Evolutionary conservation across 148 eudicot species (phyloP), one percentile per base, ranked within the genome.

Genomic region (Limonium bicolor): DNA sequence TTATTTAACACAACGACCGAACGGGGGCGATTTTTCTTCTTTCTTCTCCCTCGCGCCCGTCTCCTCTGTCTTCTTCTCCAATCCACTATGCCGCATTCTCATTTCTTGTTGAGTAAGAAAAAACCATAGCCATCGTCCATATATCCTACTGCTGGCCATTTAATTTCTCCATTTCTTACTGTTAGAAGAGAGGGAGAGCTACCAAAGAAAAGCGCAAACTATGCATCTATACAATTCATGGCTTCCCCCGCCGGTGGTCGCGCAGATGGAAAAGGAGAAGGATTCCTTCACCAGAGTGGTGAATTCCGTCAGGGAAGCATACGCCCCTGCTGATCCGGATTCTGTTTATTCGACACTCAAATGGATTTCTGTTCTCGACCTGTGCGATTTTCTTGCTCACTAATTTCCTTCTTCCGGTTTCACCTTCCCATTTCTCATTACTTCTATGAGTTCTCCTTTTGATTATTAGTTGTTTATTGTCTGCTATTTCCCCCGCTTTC

Each of bases 151-250:
- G n/a, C n/a, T n/a, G n/a, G n/a, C n/a, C n/a, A n/a, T n/a, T n/a
- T n/a, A n/a, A n/a, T n/a, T n/a, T n/a, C n/a, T n/a, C n/a, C n/a
- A n/a, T n/a, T n/a, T n/a, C n/a, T n/a, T n/a, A n/a, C n/a, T n/a
- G n/a, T n/a, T n/a, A n/a, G n/a, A n/a, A n/a, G n/a, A n/a, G n/a
- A n/a, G n/a, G n/a, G n/a, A n/a, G n/a, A n/a, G n/a, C n/a, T n/a
- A n/a, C n/a, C n/a, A n/a, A n/a, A 6, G 10, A 14, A 14, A 43
- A 30, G 1, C 21, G 20, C 9, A 7, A 20, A 39, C 36, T 36
- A 90, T 90, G 99, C 99, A 92, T 73, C 71, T 85, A 39, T 81
- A 85, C 41, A 92, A 92, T 64, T 85, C 94, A 4, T 92, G 99
- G 99, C 65, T 85, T 20, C 99, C 99, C 12, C 74, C 86, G 26